phyloP scores from a whole-genome alignment of 2,329 filamentous ascomycete species.

The Pseudopithomyces chartarum region DNA sequence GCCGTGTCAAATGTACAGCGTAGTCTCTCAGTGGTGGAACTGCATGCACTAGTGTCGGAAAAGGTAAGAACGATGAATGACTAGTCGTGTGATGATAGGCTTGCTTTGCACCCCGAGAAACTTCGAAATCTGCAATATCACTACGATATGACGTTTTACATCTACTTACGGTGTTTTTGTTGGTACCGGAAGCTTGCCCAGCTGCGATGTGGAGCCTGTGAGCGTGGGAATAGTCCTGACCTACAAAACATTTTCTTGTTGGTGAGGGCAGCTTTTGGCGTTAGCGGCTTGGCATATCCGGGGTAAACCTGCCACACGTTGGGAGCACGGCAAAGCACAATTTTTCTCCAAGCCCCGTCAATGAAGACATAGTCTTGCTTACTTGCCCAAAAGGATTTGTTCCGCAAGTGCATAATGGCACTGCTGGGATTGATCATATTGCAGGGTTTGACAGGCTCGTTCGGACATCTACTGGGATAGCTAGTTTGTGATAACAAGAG shows the following conservation, averaged over 20 bases:
- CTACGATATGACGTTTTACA: too few species aligned
- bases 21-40: too few species aligned
- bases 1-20: too few species aligned
- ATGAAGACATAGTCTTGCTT: too few species aligned
- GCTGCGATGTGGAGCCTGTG: background rate
- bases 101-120: background rate
- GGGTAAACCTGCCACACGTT: background rate
- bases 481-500: background rate
- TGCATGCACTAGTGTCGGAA: background rate
- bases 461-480: too few species aligned
- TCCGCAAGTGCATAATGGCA: background rate
- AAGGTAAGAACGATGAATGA: background rate
- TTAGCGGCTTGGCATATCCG: conserved; percentile 24
- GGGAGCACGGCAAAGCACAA: background rate
- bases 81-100: background rate
- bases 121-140: background rate
- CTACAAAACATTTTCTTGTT: background rate
- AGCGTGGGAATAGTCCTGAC: too few species aligned
- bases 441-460: too few species aligned
- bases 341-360: too few species aligned
- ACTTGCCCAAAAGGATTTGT: too few species aligned
- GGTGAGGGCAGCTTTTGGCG: conserved; percentile 27
- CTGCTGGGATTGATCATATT: too few species aligned
- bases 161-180: background rate
- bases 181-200: background rate